A percentile compares a stretch with the other conserved stretches of the same genome.
These are phyloP conservation scores for Candolleomyces aberdarensis DNA, from an alignment of 768 basidiomycete species.

Conservation along the genomic window DNA sequence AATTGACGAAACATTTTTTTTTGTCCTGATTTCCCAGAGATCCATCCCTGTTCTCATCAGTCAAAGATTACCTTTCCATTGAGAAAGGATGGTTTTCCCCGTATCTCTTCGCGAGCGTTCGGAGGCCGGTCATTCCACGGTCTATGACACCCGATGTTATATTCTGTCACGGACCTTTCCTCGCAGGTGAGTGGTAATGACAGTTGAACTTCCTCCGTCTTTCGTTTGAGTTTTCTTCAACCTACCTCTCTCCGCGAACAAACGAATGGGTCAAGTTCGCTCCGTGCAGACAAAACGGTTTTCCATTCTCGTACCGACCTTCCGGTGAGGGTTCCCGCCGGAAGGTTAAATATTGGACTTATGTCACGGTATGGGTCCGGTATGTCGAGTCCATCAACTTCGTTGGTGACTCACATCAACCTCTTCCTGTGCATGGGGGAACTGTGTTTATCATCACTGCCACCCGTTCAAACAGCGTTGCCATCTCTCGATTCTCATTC, in stretches of 20 bases:
- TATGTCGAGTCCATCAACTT: background rate
- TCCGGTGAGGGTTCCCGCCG: too few species aligned
- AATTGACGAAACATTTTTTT: background rate
- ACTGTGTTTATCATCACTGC: background rate
- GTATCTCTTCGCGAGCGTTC: conserved; percentile 59
- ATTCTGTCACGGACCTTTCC: conserved; percentile 65
- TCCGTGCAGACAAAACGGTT: too few species aligned
- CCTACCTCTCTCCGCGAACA: too few species aligned
- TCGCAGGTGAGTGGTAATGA: conserved; percentile 36
- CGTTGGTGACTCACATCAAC: background rate
- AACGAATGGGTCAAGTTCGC: too few species aligned
- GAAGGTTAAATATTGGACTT: too few species aligned
- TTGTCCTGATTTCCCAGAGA: conserved; percentile 32
- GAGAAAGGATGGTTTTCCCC: conserved; percentile 72
- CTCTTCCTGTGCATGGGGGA: background rate
- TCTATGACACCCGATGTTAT: conserved; percentile 63
- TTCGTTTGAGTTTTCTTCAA: background rate
- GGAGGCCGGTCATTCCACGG: conserved; percentile 58
- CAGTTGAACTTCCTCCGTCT: background rate
- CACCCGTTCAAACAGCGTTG: too few species aligned
- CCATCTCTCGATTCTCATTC: too few species aligned
- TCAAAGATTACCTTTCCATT: conserved; percentile 60
- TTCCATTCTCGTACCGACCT: too few species aligned
- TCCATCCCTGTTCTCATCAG: conserved; percentile 52
- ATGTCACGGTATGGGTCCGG: too few species aligned